A percentile compares a stretch with the other conserved stretches of the same genome.
Conservation (phyloP, 345 rosid genomes). For the Triadica sebifera region DNA sequence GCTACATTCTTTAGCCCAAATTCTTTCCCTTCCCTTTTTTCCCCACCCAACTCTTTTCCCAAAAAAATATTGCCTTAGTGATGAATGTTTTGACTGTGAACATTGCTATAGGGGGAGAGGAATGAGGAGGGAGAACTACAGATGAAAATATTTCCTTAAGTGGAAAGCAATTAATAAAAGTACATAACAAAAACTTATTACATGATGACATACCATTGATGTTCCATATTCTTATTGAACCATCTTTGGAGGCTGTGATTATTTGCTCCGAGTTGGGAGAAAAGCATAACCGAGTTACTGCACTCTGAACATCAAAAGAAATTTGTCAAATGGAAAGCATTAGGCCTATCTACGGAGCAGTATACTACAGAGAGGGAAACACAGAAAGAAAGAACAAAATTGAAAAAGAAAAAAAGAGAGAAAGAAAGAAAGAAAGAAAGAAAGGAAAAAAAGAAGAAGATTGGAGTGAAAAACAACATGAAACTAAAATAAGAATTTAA, state of each 20-base stretch:
- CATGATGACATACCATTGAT: conserved; percentile 58
- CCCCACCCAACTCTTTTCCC: too few relatives aligned
- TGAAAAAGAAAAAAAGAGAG: not conserved
- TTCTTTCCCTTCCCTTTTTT: not conserved
- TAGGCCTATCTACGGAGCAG: conserved; percentile 1
- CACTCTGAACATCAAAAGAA: conserved; percentile 61
- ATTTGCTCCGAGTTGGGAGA: conserved; percentile 81
- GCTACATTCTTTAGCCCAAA: too few relatives aligned
- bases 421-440: not conserved
- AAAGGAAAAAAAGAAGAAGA: not conserved
- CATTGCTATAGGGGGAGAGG: not conserved
- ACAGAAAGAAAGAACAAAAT: not conserved
- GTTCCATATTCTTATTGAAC: conserved; percentile 86
- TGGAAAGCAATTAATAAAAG: not conserved
- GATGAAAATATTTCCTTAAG: not conserved
- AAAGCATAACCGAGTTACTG: conserved; percentile 95
- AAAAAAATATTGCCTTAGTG: not conserved
- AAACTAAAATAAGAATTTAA: not conserved
- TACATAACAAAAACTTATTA: not conserved
- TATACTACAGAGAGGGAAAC: not conserved
- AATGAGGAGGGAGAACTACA: not conserved
- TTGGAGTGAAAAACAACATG: not conserved
- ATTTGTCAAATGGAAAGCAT: conserved; percentile 15
- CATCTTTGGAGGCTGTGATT: conserved; percentile 93
- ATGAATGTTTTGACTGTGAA: not conserved